Base-by-base conservation (phyloP, 139 green algal genomes). In the Chlorella sorokiniana region DNA sequence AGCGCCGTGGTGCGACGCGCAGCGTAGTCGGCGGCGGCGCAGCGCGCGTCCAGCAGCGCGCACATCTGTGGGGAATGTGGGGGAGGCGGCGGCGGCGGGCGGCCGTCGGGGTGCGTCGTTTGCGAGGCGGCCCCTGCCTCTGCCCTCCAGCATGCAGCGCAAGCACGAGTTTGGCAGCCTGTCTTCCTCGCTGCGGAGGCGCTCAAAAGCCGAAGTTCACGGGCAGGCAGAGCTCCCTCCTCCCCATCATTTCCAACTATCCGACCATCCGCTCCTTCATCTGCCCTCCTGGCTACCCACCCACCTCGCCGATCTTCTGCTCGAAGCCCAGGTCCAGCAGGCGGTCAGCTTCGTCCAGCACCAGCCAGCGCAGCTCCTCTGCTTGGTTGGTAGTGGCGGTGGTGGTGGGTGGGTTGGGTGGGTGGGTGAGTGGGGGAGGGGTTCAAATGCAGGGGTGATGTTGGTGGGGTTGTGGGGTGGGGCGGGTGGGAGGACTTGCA, bases 251-350 rank as follows among this genome's bases (percentile, higher is more conserved):
- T 65, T 65, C 59, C 22, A 75, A 56, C 3, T 31, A 40, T 33
- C 16, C 6, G 6, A 65, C 6, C 56, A 33, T 10, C 16, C 40
- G 23, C 38, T 23, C 16, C 22, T 35, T 37, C 44, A 76, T 44
- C n/a, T 4, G 4, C 44, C 41, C 27, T 20, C 11, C 0, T 3
- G 0, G 6, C n/a, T 25, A 45, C 83, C 29, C 67, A 61, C 37
- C 33, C 67, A 61, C 52, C 84, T 81, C 61, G 29, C 76, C 81
- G 4, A 99, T 86, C 82, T 96, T 94, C 80, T 92, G 83, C 81
- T 97, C 90, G 71, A 99, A 98, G 16, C 96, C 96, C 56, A 99
- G 67, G 81, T 99, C 95, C 78, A 99, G 87, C 78, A 98, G 88
- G 2, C 95, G 88, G 87, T 96, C 95, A 4, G 91, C 91, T 74